Evolutionary conservation across 1,284 basidiomycete genomes (phyloP).

Genomic region (Trametes pubescens): DNA sequence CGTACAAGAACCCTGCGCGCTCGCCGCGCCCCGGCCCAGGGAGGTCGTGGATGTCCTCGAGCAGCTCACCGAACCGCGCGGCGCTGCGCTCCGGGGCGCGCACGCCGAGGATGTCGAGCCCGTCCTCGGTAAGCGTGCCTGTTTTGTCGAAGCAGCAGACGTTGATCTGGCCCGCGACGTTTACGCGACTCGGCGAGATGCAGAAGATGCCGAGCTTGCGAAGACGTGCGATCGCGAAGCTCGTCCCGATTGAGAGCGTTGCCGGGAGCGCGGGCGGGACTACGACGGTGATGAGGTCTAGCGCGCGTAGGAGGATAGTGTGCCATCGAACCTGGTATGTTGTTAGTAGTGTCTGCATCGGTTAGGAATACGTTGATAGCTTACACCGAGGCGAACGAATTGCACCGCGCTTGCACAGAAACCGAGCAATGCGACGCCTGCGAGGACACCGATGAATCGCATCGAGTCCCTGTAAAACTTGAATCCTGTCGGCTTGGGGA

Average conservation of each 20-base stretch:
- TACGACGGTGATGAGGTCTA: constrained; percentile 98
- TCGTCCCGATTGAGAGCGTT: constrained; percentile 97
- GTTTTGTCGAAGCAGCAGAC: constrained; percentile 99
- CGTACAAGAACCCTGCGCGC: constrained; percentile 89
- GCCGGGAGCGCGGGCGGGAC: constrained; percentile 98
- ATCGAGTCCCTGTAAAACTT: constrained; percentile 99
- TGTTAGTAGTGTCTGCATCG: constrained; percentile 5
- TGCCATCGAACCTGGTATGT: constrained; percentile 82
- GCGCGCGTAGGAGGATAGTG: constrained; percentile 90
- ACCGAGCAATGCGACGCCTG: constrained; percentile 87
- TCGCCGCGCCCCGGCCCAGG: constrained; percentile 57
- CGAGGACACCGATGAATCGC: constrained; percentile 93
- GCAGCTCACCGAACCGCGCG: constrained; percentile 90
- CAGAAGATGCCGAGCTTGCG: constrained; percentile 94
- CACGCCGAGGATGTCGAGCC: constrained; percentile 95
- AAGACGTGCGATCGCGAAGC: constrained; percentile 92
- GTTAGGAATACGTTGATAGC: neutral
- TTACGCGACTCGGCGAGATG: constrained; percentile 96
- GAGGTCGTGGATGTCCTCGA: constrained; percentile 88
- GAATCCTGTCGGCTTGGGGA: constrained; percentile 98
- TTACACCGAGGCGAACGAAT: constrained; percentile 90
- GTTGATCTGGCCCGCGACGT: constrained; percentile 96
- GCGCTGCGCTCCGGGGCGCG: constrained; percentile 80
- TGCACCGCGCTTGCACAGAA: constrained; percentile 91
- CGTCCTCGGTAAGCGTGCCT: constrained; percentile 98